Percentiles rank a stretch among this genome's conserved stretches.
Conservation (phyloP, 257 asterid species). For the Solanum etuberosum region DNA sequence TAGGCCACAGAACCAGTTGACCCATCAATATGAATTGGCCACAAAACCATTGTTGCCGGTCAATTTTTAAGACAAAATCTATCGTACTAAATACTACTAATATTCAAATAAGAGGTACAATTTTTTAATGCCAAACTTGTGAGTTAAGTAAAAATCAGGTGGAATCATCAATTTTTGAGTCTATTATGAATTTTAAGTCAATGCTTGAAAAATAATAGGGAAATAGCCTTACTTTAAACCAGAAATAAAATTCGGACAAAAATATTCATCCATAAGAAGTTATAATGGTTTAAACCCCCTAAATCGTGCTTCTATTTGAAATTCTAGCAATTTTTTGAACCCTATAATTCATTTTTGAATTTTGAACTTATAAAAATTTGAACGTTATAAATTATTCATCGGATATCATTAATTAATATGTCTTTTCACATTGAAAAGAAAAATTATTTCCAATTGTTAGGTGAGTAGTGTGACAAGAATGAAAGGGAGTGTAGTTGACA, state of each 20-base stretch:
- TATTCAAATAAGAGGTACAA: not conserved
- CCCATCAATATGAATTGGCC: not conserved
- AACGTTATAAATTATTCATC: too few species aligned
- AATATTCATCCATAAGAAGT: not conserved
- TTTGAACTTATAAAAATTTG: too few species aligned
- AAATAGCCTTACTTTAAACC: not conserved
- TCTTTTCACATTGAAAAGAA: not conserved
- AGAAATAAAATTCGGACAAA: not conserved
- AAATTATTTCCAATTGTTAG: not conserved
- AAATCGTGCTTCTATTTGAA: not conserved
- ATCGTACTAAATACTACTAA: not conserved
- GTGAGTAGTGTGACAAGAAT: not conserved
- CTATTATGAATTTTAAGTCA: not conserved
- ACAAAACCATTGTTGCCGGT: not conserved
- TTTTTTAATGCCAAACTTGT: not conserved
- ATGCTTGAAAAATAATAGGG: not conserved
- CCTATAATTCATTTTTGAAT: not conserved
- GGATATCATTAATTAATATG: not conserved
- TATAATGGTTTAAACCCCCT: not conserved
- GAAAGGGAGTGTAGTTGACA: not conserved
- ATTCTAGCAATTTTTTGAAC: not conserved
- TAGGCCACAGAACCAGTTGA: not conserved
- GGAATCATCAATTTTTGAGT: not conserved
- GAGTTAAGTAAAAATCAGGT: not conserved
- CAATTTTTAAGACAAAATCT: not conserved